phyloP scores from a whole-genome alignment of 139 green algal species.

The Chlorella sp. region DNA sequence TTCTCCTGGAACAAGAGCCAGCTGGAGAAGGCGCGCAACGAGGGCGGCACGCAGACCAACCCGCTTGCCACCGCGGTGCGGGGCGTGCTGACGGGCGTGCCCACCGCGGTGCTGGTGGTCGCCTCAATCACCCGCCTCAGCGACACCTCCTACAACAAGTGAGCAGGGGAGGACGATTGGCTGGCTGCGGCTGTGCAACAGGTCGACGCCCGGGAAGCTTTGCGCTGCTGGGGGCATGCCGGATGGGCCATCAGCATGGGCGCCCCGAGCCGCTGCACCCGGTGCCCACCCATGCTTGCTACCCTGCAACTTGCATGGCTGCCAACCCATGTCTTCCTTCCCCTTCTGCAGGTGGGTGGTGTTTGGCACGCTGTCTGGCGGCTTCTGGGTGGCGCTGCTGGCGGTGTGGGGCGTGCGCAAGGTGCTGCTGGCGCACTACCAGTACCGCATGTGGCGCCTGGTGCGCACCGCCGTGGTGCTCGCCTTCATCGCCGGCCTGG shows the following conservation, averaged over 20 bases:
- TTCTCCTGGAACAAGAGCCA: slow-evolving; percentile 52
- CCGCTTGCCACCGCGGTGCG: slow-evolving; percentile 32
- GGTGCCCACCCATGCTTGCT: too few species aligned
- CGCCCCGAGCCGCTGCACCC: too few species aligned
- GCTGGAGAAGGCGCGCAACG: slow-evolving; percentile 58
- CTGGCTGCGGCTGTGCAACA: too few species aligned
- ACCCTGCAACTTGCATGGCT: too few species aligned
- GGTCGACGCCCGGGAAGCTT: too few species aligned
- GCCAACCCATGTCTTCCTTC: not conserved
- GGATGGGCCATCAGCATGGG: too few species aligned
- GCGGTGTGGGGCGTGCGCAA: slow-evolving; percentile 18
- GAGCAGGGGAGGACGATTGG: not conserved
- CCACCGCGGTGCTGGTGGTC: slow-evolving; percentile 43
- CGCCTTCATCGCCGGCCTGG: slow-evolving; percentile 31
- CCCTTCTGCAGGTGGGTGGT: slow-evolving; percentile 32
- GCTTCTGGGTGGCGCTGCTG: slow-evolving; percentile 42
- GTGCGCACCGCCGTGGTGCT: slow-evolving; percentile 34
- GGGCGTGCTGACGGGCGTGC: slow-evolving; percentile 40
- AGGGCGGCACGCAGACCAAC: slow-evolving; percentile 40
- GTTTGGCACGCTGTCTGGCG: slow-evolving; percentile 48
- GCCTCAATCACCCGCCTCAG: slow-evolving; percentile 39
- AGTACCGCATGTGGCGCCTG: slow-evolving; percentile 49
- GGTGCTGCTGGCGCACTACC: slow-evolving; percentile 35
- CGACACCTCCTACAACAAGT: slow-evolving; percentile 45
- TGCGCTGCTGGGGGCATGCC: too few species aligned